Evolutionary conservation across 2,329 filamentous ascomycete species (phyloP).

Genomic region (Paracoccidioides lutzii): DNA sequence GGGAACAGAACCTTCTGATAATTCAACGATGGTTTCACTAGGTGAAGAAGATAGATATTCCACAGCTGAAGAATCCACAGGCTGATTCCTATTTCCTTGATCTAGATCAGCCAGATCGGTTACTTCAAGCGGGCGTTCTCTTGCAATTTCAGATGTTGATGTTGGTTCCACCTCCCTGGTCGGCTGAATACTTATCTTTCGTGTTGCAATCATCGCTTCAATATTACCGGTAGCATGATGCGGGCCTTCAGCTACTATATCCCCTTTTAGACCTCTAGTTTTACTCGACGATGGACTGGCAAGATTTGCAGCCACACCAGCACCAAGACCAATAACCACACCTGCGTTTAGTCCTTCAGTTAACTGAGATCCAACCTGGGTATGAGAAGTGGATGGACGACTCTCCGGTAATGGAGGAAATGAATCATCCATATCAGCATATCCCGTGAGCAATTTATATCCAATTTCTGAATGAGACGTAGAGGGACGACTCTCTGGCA

Average conservation of each 20-base stretch:
- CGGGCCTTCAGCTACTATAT: background rate
- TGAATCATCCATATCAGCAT: constrained; percentile 1
- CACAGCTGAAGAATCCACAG: background rate
- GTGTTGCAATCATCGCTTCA: background rate
- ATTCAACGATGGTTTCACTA: background rate
- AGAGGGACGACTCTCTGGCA: constrained; percentile 1
- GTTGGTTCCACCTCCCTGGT: background rate
- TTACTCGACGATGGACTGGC: background rate
- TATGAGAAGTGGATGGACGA: constrained; percentile 6
- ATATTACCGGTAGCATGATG: background rate
- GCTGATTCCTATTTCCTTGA: background rate
- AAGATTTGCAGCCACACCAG: background rate
- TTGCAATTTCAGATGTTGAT: background rate
- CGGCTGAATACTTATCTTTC: background rate
- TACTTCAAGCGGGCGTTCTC: background rate
- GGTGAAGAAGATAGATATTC: too few species aligned
- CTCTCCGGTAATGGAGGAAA: background rate
- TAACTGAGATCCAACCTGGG: constrained; percentile 5
- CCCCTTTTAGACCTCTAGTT: background rate
- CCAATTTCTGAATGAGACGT: constrained; percentile 7
- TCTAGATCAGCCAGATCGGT: background rate
- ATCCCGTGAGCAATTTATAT: constrained; percentile 1
- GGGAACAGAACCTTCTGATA: background rate
- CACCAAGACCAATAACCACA: constrained; percentile 1
- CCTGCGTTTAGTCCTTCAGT: background rate